Evolutionary conservation across 192 early-diverging fungal genomes (phyloP).

Genomic region (Spinellus fusiger): DNA sequence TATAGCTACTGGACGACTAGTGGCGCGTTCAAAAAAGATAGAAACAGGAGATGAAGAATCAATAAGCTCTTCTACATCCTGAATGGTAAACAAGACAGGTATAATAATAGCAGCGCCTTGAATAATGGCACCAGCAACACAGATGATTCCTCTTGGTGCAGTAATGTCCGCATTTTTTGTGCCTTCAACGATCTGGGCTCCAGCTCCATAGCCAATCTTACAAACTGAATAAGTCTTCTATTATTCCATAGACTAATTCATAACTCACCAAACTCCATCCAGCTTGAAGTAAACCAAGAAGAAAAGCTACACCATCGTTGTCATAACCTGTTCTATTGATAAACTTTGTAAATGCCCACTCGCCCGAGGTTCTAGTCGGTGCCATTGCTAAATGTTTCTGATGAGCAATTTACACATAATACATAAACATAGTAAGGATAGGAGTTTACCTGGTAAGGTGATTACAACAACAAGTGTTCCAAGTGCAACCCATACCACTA

Average conservation of each 20-base stretch:
- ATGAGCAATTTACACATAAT: no score
- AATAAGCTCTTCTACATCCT: conserved; percentile 34
- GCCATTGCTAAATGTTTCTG: conserved; percentile 24
- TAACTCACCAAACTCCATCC: conserved; percentile 38
- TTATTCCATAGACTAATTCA: no score
- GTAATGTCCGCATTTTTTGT: conserved; percentile 42
- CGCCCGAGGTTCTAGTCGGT: conserved; percentile 28
- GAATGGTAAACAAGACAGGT: conserved; percentile 37
- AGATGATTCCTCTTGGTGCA: conserved; percentile 40
- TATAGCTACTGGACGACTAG: conserved; percentile 23
- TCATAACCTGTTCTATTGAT: conserved; percentile 43
- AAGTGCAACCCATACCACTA: conserved; percentile 33
- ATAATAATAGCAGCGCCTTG: conserved; percentile 38
- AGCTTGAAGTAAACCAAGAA: conserved; percentile 43
- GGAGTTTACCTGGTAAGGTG: conserved; percentile 17
- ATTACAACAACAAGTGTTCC: conserved; percentile 40
- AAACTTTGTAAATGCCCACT: conserved; percentile 41
- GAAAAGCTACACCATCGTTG: conserved; percentile 35
- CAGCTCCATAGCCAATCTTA: conserved; percentile 26
- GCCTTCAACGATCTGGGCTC: conserved; percentile 43
- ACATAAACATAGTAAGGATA: not conserved
- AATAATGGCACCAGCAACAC: conserved; percentile 32
- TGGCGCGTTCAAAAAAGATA: conserved; percentile 32
- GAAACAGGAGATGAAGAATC: conserved; percentile 27
- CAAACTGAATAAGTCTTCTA: not conserved